A percentile compares a stretch with the other conserved stretches of the same genome.
phyloP scores from a whole-genome alignment of 106 monocot genomes.

The Allium fistulosum region DNA sequence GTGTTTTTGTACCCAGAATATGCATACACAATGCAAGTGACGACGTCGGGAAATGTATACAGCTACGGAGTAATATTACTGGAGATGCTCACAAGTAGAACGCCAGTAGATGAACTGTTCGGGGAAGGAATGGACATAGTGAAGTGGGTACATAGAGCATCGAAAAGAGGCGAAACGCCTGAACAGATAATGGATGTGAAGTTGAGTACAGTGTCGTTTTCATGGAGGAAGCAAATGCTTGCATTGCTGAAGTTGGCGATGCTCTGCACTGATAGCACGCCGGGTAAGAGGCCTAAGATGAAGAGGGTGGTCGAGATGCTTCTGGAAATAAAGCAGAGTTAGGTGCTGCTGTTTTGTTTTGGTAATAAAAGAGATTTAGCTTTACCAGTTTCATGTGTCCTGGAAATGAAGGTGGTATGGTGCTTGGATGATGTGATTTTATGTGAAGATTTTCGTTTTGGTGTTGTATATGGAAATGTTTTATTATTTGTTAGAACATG shows the following conservation, averaged over 20 bases:
- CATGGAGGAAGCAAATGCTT: slow-evolving; percentile 88
- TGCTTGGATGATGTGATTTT: too few species aligned
- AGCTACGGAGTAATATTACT: slow-evolving; percentile 79
- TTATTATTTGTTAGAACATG: too few species aligned
- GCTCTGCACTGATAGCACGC: slow-evolving; percentile 60
- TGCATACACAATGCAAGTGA: slow-evolving; percentile 95
- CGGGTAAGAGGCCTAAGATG: slow-evolving; percentile 73
- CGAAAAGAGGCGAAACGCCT: slow-evolving; percentile 51
- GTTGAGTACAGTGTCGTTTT: slow-evolving; percentile 74
- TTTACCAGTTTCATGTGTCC: too few species aligned
- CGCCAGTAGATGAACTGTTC: slow-evolving; percentile 62
- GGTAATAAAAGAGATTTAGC: too few species aligned
- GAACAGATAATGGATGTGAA: slow-evolving; percentile 90
- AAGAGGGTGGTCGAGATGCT: slow-evolving; percentile 88
- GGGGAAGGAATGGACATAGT: slow-evolving; percentile 83
- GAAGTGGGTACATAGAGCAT: slow-evolving; percentile 69
- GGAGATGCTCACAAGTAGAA: slow-evolving; percentile 62
- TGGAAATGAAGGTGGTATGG: too few species aligned
- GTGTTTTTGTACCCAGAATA: slow-evolving; percentile 38
- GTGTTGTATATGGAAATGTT: too few species aligned
- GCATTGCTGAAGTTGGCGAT: slow-evolving; percentile 62
- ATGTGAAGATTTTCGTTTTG: too few species aligned
- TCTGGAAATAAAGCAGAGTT: slow-evolving; percentile 32
- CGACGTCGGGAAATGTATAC: slow-evolving; percentile 75
- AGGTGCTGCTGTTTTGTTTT: neutral